Conservation (phyloP, 2,329 filamentous ascomycete genomes). For the Microsporum audouinii region DNA sequence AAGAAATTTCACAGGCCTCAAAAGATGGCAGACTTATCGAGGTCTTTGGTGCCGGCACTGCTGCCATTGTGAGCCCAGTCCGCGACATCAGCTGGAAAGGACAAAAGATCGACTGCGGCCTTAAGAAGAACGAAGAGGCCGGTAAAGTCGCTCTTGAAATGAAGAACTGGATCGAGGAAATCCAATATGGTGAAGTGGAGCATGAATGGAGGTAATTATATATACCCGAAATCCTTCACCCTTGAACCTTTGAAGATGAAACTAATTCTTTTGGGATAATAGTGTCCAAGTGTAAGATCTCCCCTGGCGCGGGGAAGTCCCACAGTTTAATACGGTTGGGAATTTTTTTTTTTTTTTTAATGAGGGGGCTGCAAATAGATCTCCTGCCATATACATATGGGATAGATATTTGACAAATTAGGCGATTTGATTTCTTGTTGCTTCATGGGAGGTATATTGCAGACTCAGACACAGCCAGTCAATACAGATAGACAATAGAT, state of each 20-base stretch:
- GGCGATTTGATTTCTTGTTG: background rate
- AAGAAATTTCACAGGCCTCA: slow-evolving; percentile 67
- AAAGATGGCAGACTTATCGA: slow-evolving; percentile 79
- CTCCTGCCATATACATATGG: background rate
- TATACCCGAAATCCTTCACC: background rate
- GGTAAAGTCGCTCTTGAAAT: slow-evolving; percentile 75
- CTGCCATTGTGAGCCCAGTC: slow-evolving; percentile 85
- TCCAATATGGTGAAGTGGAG: slow-evolving; percentile 88
- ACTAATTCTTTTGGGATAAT: background rate
- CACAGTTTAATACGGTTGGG: background rate
- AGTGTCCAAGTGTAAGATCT: slow-evolving; percentile 11
- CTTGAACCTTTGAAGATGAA: background rate
- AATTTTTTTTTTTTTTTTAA: background rate
- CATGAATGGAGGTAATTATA: slow-evolving; percentile 72
- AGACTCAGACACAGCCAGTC: background rate
- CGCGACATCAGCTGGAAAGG: slow-evolving; percentile 83
- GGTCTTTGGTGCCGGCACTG: slow-evolving; percentile 87
- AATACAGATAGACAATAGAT: background rate
- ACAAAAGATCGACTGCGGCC: slow-evolving; percentile 66
- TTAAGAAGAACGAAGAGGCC: slow-evolving; percentile 71
- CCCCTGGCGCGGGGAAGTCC: background rate
- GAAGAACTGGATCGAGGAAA: slow-evolving; percentile 93
- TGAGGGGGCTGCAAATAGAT: background rate
- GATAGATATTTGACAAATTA: background rate
- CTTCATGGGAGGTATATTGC: slow-evolving; percentile 1